These are phyloP conservation scores for Ogataea henricii DNA, from an alignment of 805 yeast species.

Conservation along the genomic window DNA sequence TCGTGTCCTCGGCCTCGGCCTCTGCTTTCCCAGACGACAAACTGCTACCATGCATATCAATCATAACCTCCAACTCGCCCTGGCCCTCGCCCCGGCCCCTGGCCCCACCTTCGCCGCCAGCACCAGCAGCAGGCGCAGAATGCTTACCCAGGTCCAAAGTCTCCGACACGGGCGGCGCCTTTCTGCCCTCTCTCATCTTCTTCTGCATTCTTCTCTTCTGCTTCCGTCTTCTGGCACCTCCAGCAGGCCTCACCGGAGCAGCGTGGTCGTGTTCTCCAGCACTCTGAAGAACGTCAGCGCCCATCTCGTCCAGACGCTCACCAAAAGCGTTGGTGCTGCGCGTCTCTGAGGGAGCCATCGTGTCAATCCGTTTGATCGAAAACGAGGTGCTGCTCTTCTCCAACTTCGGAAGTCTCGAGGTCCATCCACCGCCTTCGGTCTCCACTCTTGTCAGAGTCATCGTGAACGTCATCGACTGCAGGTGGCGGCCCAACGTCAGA, in stretches of 20 bases:
- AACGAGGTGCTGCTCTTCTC: slow-evolving; percentile 73
- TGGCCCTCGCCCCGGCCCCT: too few relatives aligned
- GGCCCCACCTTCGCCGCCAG: neutral
- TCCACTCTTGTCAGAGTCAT: slow-evolving; percentile 82
- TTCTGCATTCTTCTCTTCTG: slow-evolving; percentile 26
- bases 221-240: slow-evolving; percentile 64
- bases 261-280: slow-evolving; percentile 25
- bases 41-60: slow-evolving; percentile 5
- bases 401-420: slow-evolving; percentile 79
- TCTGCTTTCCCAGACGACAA: slow-evolving; percentile 4
- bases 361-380: slow-evolving; percentile 82
- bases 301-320: neutral
- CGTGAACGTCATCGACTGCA: slow-evolving; percentile 90
- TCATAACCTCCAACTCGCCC: too few relatives aligned
- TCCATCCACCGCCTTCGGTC: slow-evolving; percentile 79
- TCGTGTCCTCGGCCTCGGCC: slow-evolving; percentile 2
- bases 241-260: slow-evolving; percentile 64
- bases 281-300: slow-evolving; percentile 8
- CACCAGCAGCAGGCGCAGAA: slow-evolving; percentile 1
- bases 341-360: slow-evolving; percentile 43
- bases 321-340: neutral
- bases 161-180: slow-evolving; percentile 37
- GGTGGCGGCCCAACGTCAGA: slow-evolving; percentile 72
- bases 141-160: slow-evolving; percentile 37
- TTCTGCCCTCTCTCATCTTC: slow-evolving; percentile 32